Base-by-base conservation (phyloP, 192 early-diverging fungal species). In the Glomus cerebriforme region DNA sequence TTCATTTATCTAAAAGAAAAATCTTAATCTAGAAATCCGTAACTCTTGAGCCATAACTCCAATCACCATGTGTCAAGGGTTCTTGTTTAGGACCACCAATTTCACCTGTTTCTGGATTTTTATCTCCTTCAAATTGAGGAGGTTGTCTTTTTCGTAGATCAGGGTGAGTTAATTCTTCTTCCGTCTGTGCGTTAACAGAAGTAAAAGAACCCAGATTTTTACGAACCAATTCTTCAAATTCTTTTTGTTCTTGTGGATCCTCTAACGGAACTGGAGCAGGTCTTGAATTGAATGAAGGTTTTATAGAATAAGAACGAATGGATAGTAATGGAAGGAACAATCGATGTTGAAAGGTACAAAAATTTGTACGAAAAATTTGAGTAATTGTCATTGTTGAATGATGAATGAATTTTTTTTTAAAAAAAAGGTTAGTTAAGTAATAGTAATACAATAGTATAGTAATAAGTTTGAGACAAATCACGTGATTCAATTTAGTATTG, bases 21-120 rank as follows among this genome's bases (percentile, higher is more conserved):
- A 43, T 1, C 39, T 54, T 54, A 54, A 22, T 29, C 65, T 81
- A 90, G 85, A 90, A 90, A 49, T 90, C 89, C n/a, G 89, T 90
- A 10, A 90, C 89, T 75, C 86, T 77, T 29, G 87, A 85, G n/a
- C 88, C 87, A 83, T 86, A 90, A 47, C 87, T 88, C 95, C 95
- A 96, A 80, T 96, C 95, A 17, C 92, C 92, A 81, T 93, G 94
- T 29, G 90, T 89, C 19, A 94, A 89, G 12, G 95, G 95, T 66
- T 96, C 93, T 26, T 92, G 89, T 79, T 92, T 95, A 7, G 95
- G 95, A 2, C 94, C 94, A 35, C 90, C 90, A 31, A 93, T 81
- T 81, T 95, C 93, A 17, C 92, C 92, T 49, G 95, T 96, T 3
- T 79, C 74, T 8, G 94, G 95, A 77, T 96, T 96, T 35, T 87